Percentiles rank a stretch among this genome's conserved stretches.
Evolutionary conservation across 2,329 filamentous ascomycete species (phyloP).

Genomic region (Penicillium freii): DNA sequence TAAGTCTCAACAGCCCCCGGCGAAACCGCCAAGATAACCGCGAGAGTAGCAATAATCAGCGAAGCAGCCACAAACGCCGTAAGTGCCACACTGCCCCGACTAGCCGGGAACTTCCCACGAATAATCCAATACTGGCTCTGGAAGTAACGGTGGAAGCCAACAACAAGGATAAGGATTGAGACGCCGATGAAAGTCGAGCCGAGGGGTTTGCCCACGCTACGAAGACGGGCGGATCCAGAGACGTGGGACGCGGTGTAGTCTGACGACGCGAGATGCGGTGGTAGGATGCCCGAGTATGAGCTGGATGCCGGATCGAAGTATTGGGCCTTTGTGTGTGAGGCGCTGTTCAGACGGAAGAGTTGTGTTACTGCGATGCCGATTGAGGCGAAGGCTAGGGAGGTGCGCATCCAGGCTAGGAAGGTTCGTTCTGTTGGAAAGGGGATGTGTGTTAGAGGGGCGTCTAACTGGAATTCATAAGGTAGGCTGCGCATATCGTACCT

Average conservation of each 20-base stretch:
- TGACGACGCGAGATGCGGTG: conserved; percentile 20
- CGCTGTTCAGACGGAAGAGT: conserved; percentile 63
- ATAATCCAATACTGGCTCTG: conserved; percentile 67
- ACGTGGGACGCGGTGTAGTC: conserved; percentile 17
- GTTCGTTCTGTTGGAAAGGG: conserved; percentile 55
- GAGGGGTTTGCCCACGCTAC: conserved; percentile 59
- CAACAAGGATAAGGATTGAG: conserved; percentile 57
- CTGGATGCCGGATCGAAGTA: not conserved
- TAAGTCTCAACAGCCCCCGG: conserved; percentile 40
- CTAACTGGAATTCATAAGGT: not conserved
- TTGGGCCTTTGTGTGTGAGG: conserved; percentile 19
- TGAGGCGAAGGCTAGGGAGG: conserved; percentile 62
- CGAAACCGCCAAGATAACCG: conserved; percentile 58
- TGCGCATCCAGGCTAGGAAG: conserved; percentile 67
- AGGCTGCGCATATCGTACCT: conserved; percentile 42
- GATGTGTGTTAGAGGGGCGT: conserved; percentile 5
- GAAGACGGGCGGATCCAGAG: conserved; percentile 35
- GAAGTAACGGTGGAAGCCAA: conserved; percentile 66
- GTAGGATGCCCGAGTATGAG: conserved; percentile 11
- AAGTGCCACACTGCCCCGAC: conserved; percentile 60
- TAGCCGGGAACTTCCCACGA: conserved; percentile 64
- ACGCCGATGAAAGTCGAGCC: conserved; percentile 65
- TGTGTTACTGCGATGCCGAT: conserved; percentile 67
- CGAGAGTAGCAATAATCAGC: conserved; percentile 59
- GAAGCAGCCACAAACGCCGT: conserved; percentile 55